Percentiles rank a stretch among this genome's conserved stretches.
These are phyloP conservation scores for Acrocalymma vagum DNA, from an alignment of 2,329 filamentous ascomycete genomes.

Conservation along the genomic window DNA sequence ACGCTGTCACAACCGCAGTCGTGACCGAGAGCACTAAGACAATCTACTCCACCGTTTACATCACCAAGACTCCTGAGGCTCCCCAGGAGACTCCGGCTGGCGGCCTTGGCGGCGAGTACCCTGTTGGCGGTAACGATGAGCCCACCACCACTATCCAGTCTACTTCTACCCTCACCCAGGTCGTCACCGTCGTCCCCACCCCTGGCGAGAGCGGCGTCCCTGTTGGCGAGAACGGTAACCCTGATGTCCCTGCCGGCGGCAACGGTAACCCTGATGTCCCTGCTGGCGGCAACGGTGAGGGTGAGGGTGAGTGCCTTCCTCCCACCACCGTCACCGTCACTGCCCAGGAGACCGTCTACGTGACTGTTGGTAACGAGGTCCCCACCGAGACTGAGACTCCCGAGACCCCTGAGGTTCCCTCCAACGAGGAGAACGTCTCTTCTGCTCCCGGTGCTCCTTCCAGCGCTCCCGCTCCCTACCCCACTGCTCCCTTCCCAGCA, in stretches of 20 bases:
- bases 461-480: constrained; percentile 18
- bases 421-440: constrained; percentile 3
- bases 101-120: constrained; percentile 2
- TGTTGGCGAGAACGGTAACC: constrained; percentile 21
- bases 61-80: constrained; percentile 26
- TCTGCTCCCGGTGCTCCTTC: constrained; percentile 10
- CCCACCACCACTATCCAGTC: constrained; percentile 38
- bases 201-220: constrained; percentile 20
- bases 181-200: constrained; percentile 43
- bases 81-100: constrained; percentile 6
- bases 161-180: constrained; percentile 45
- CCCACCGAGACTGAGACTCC: constrained; percentile 14
- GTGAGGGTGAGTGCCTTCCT: constrained; percentile 37
- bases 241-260: constrained; percentile 20
- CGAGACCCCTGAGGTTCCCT: constrained; percentile 16
- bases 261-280: constrained; percentile 13
- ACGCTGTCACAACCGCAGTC: constrained; percentile 53
- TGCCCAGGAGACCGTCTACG: constrained; percentile 47
- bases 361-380: constrained; percentile 33
- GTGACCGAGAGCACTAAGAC: constrained; percentile 40
- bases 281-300: constrained; percentile 10
- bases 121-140: constrained; percentile 15
- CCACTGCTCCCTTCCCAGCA: constrained; percentile 32
- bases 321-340: constrained; percentile 48
- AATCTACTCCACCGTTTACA: constrained; percentile 40